Percentiles rank a stretch among this genome's conserved stretches.
Evolutionary conservation across 2,329 filamentous ascomycete species (phyloP).

Genomic region (Fusarium agapanthi): DNA sequence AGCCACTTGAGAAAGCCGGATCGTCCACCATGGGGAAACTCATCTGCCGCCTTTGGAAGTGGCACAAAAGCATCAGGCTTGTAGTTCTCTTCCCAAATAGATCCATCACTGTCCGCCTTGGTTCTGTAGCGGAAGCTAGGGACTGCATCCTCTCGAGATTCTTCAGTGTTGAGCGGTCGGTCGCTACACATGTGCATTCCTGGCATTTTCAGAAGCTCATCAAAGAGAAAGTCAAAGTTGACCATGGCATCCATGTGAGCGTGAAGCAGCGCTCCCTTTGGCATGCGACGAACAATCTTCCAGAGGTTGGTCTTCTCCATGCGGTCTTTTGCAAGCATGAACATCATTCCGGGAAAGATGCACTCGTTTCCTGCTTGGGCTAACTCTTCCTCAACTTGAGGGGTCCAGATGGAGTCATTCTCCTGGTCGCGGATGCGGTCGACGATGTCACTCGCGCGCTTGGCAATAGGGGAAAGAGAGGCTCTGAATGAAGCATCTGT

Average conservation of each 20-base stretch:
- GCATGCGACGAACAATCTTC: constrained; percentile 85
- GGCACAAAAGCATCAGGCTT: constrained; percentile 65
- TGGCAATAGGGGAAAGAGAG: constrained; percentile 80
- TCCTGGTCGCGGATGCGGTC: constrained; percentile 82
- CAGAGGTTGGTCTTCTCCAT: constrained; percentile 88
- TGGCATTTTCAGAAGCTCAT: constrained; percentile 73
- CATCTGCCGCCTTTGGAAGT: constrained; percentile 70
- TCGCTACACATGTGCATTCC: constrained; percentile 78
- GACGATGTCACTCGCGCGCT: constrained; percentile 81
- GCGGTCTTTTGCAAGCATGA: constrained; percentile 81
- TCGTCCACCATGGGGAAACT: constrained; percentile 77
- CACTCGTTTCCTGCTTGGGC: constrained; percentile 69
- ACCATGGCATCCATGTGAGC: constrained; percentile 93
- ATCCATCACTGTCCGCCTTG: constrained; percentile 52
- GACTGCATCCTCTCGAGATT: constrained; percentile 61
- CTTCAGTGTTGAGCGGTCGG: constrained; percentile 62
- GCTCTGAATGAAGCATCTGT: constrained; percentile 78
- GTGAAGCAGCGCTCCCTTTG: constrained; percentile 87
- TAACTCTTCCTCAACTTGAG: constrained; percentile 74
- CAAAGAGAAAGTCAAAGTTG: constrained; percentile 82
- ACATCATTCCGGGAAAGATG: constrained; percentile 92
- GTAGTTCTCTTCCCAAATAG: constrained; percentile 76
- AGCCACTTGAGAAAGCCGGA: constrained; percentile 81
- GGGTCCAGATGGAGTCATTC: constrained; percentile 78
- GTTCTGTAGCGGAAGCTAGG: constrained; percentile 71